Evolutionary conservation across 176 grass and related monocot genomes (phyloP).

Genomic region (Secale cereale): DNA sequence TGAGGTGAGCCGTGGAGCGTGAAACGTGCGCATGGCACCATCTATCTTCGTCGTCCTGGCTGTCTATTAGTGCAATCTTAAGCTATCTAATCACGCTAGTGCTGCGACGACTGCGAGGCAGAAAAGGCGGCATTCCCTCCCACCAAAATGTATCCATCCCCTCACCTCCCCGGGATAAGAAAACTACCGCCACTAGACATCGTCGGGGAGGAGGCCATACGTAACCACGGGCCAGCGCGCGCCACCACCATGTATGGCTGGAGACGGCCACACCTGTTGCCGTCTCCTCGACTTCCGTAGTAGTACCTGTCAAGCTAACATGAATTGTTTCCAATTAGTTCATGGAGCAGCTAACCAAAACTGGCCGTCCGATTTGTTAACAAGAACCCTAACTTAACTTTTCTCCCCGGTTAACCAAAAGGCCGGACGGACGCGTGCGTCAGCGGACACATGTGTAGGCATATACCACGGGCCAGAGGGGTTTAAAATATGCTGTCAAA

Average conservation of each 20-base stretch:
- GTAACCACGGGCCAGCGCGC: slow-evolving; percentile 25
- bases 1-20: background rate
- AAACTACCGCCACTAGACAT: slow-evolving; percentile 38
- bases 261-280: background rate
- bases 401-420: background rate
- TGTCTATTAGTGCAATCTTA: slow-evolving; percentile 4
- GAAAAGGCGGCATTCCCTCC: background rate
- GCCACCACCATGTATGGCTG: background rate
- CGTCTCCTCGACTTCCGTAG: background rate
- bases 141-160: background rate
- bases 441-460: background rate
- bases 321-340: background rate
- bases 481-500: background rate
- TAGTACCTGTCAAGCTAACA: background rate
- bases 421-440: background rate
- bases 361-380: slow-evolving; percentile 3
- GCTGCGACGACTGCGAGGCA: background rate
- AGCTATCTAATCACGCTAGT: slow-evolving; percentile 9
- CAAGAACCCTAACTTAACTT: background rate
- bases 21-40: slow-evolving; percentile 14
- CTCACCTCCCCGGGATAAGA: slow-evolving; percentile 20
- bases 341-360: background rate
- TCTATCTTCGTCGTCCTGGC: background rate
- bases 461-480: background rate
- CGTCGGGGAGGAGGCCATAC: background rate